A percentile compares a stretch with the other conserved stretches of the same genome.
Conservation (phyloP, 192 early-diverging fungal genomes). For the Neocallimastix lanati region DNA sequence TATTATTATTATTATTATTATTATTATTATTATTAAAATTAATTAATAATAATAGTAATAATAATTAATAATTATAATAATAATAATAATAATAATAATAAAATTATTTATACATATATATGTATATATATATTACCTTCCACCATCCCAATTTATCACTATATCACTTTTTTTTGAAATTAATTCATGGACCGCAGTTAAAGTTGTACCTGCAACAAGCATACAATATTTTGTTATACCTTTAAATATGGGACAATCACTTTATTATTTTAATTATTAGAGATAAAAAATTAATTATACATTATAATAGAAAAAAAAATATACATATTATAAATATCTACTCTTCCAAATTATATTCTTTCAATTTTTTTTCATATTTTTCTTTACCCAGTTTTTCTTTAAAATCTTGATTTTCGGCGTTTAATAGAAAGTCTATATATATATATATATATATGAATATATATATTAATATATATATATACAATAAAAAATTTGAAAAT, state of each 20-base stretch:
- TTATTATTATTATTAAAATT: too few relatives aligned
- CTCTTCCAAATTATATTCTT: background rate
- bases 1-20: too few relatives aligned
- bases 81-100: too few relatives aligned
- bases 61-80: too few relatives aligned
- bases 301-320: too few relatives aligned
- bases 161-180: background rate
- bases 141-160: background rate
- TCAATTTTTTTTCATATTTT: background rate
- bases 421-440: background rate
- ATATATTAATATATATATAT: too few relatives aligned
- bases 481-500: too few relatives aligned
- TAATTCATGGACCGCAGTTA: background rate
- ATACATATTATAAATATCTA: background rate
- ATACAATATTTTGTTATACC: background rate
- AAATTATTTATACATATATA: too few relatives aligned
- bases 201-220: background rate
- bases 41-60: too few relatives aligned
- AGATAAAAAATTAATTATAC: too few relatives aligned
- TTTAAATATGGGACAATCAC: background rate
- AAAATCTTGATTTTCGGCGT: background rate
- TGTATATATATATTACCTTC: too few relatives aligned
- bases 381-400: background rate
- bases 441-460: too few relatives aligned
- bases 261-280: background rate